phyloP scores from a whole-genome alignment of 208 protist genomes.

The Tritrichomonas musculus region DNA sequence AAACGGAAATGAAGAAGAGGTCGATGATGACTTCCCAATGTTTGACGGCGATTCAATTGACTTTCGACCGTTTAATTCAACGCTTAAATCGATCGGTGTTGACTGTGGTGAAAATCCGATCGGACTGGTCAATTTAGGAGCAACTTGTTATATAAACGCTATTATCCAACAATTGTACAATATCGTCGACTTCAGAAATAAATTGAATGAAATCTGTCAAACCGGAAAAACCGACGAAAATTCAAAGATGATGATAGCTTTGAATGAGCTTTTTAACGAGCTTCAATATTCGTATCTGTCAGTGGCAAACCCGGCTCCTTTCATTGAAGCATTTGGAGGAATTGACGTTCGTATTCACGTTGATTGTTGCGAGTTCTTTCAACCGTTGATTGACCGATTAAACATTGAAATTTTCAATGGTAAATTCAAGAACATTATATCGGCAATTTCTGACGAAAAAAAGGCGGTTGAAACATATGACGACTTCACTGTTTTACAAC shows the following conservation, averaged over 20 bases:
- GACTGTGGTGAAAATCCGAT: too few species aligned
- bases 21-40: too few species aligned
- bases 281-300: too few species aligned
- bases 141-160: neutral
- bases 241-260: neutral
- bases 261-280: neutral
- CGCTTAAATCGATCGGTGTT: too few species aligned
- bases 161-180: neutral
- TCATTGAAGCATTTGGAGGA: too few species aligned
- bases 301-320: too few species aligned
- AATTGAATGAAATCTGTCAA: too few species aligned
- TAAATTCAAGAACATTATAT: neutral
- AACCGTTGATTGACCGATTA: neutral
- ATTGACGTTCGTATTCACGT: neutral
- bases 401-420: neutral
- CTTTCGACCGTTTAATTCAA: too few species aligned
- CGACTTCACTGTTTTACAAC: neutral
- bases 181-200: too few species aligned
- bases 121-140: neutral
- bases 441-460: neutral
- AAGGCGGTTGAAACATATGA: neutral
- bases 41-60: too few species aligned
- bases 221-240: too few species aligned
- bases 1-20: too few species aligned
- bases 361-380: neutral